Evolutionary conservation across 2,329 filamentous ascomycete genomes (phyloP).

Genomic region (Neopestalotiopsis rosae): DNA sequence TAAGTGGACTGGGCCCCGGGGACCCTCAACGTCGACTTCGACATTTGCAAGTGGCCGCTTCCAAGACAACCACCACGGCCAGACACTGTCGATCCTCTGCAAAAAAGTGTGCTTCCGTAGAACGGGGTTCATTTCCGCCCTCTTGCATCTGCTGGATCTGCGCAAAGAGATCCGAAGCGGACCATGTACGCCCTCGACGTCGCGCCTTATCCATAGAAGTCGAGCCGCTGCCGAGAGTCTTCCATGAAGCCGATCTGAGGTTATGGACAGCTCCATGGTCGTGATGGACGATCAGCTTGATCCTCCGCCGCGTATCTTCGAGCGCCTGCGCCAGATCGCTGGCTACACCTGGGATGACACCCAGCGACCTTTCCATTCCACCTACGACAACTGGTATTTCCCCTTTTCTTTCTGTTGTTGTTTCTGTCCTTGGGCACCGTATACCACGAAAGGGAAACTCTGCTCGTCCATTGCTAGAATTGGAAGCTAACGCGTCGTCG

Average conservation of each 20-base stretch:
- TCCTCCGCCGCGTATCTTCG: conserved; percentile 72
- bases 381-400: conserved; percentile 84
- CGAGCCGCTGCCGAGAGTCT: conserved; percentile 5
- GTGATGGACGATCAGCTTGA: conserved; percentile 61
- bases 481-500: conserved; percentile 26
- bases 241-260: conserved; percentile 10
- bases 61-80: conserved; percentile 3
- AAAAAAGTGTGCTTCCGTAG: neutral
- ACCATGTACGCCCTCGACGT: conserved; percentile 1
- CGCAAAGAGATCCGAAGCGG: conserved; percentile 2
- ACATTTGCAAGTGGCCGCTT: conserved; percentile 7
- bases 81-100: conserved; percentile 1
- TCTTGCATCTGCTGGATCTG: neutral
- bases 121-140: neutral
- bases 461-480: neutral
- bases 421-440: neutral
- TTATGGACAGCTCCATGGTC: conserved; percentile 53
- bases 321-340: conserved; percentile 73
- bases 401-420: conserved; percentile 7
- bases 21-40: neutral
- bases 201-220: neutral
- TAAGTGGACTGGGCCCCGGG: neutral
- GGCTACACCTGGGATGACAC: conserved; percentile 81
- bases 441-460: conserved; percentile 6
- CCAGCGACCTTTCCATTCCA: conserved; percentile 62